Evolutionary conservation across 306 rosid species (phyloP).

Genomic region (Macrotyloma uniflorum): DNA sequence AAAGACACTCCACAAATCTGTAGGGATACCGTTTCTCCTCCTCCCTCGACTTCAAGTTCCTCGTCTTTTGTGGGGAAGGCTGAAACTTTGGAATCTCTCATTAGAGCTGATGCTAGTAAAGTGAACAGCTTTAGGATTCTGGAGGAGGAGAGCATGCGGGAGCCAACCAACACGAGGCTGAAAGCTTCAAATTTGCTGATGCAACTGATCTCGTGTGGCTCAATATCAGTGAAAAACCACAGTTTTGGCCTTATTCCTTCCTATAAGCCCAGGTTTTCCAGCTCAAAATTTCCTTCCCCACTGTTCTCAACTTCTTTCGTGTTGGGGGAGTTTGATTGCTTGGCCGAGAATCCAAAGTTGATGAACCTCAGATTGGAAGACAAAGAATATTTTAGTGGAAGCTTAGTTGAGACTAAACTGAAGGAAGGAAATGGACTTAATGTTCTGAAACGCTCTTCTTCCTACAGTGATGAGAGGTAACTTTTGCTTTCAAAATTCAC

Average conservation of each 20-base stretch:
- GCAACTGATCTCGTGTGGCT: conserved; percentile 97
- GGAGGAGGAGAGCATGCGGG: conserved; percentile 70
- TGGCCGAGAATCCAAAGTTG: conserved; percentile 74
- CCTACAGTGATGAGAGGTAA: conserved; percentile 86
- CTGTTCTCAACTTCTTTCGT: conserved; percentile 73
- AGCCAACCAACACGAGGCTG: conserved; percentile 70
- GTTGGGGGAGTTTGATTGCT: conserved; percentile 81
- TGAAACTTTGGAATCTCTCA: conserved; percentile 88
- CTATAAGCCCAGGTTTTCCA: conserved; percentile 77
- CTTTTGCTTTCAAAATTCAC: conserved; percentile 32
- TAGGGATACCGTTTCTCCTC: conserved; percentile 67
- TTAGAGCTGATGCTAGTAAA: conserved; percentile 93
- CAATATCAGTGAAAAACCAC: conserved; percentile 91
- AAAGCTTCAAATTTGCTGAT: conserved; percentile 82
- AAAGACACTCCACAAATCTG: conserved; percentile 68
- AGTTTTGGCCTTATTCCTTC: conserved; percentile 89
- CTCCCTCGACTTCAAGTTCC: conserved; percentile 71
- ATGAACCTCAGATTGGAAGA: conserved; percentile 84
- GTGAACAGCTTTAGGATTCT: conserved; percentile 83
- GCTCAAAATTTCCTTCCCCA: conserved; percentile 82
- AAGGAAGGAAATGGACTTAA: conserved; percentile 60
- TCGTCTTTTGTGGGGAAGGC: conserved; percentile 77
- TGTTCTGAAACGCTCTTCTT: conserved; percentile 87
- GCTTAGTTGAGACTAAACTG: conserved; percentile 82
- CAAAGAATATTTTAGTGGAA: conserved; percentile 97